Evolutionary conservation across 2,329 filamentous ascomycete genomes (phyloP).

Genomic region (Colletotrichum truncatum): DNA sequence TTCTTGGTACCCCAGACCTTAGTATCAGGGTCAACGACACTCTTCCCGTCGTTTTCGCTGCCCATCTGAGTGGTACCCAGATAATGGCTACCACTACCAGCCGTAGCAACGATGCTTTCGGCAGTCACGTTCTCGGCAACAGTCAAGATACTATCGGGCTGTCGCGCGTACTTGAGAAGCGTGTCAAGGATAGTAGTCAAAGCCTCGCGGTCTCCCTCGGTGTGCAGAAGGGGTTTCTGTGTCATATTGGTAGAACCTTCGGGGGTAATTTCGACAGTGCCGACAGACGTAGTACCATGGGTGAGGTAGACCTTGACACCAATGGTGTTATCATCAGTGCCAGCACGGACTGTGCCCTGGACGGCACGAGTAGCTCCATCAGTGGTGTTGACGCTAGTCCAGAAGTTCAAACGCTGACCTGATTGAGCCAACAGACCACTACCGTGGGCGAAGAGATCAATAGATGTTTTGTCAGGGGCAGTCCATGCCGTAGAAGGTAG

Average conservation of each 20-base stretch:
- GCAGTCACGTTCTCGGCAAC: slow-evolving; percentile 33
- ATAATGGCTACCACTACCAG: slow-evolving; percentile 40
- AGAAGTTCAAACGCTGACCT: slow-evolving; percentile 57
- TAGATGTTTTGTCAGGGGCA: slow-evolving; percentile 36
- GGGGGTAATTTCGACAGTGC: slow-evolving; percentile 51
- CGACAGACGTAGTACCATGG: slow-evolving; percentile 57
- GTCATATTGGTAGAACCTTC: slow-evolving; percentile 51
- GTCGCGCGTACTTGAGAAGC: slow-evolving; percentile 36
- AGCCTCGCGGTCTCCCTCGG: slow-evolving; percentile 38
- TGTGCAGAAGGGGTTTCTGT: slow-evolving; percentile 46
- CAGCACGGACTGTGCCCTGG: slow-evolving; percentile 56
- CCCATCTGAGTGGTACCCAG: slow-evolving; percentile 43
- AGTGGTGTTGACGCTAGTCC: slow-evolving; percentile 53
- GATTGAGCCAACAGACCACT: slow-evolving; percentile 53
- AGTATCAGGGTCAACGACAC: slow-evolving; percentile 42
- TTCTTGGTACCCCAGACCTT: slow-evolving; percentile 42
- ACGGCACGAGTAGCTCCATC: slow-evolving; percentile 47
- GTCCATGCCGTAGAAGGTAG: slow-evolving; percentile 36
- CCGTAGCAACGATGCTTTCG: slow-evolving; percentile 35
- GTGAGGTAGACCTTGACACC: slow-evolving; percentile 60
- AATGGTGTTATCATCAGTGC: slow-evolving; percentile 51
- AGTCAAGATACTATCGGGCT: slow-evolving; percentile 33
- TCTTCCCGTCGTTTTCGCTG: slow-evolving; percentile 38
- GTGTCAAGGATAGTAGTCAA: slow-evolving; percentile 37
- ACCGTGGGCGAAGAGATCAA: slow-evolving; percentile 44